Base-by-base conservation (phyloP, 1,139 yeast species). In the Zygotorulaspora mrakii region DNA sequence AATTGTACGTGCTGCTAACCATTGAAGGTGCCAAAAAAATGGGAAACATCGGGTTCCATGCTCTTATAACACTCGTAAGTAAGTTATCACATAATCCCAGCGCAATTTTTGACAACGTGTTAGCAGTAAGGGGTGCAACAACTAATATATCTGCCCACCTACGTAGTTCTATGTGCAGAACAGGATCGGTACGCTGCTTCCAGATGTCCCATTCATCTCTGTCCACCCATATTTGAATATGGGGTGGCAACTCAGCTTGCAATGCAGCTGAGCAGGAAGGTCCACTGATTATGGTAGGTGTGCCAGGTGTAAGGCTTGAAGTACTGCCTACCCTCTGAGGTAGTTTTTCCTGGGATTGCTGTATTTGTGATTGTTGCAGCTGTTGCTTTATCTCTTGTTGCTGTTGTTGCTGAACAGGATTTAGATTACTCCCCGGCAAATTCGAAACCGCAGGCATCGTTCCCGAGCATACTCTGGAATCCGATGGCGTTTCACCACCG, bases 1-100 rank as follows among this genome's bases (percentile, higher is more conserved):
- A 94, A 17, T 91, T 87, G 65, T 88, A 91, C 94, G 91, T 89
- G 55, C 85, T 82, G 1, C 97, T 88, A 57, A 91, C 89, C 97
- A 91, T 89, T 1, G 97, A 96, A 2, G 98, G 98, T 0, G 97
- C 98, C 31, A 87, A 77, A 39, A 89, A 65, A 22, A 91, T 79
- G 1, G 96, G 96, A 43, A 80, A 78, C 42, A 77, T 77, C 1
- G 95, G 94, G 52, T 88, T 88, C 98, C 98, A 91, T 4, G 91
- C 83, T 45, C 97, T 72, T 6, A 89, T 73, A 26, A 88, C 85
- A 12, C 89, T 81, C 0, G 97, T 82, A 40, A 83, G 66, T 43
- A 91, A 71, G 59, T 91, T 91, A 64, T 91, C 97, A 44, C 96
- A 83, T 30, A 91, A 73, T 1, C 98, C 98, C 55, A 86, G 81